These are phyloP conservation scores for Paraphaeosphaeria sporulosa DNA, from an alignment of 2,329 filamentous ascomycete species.

Conservation along the genomic window DNA sequence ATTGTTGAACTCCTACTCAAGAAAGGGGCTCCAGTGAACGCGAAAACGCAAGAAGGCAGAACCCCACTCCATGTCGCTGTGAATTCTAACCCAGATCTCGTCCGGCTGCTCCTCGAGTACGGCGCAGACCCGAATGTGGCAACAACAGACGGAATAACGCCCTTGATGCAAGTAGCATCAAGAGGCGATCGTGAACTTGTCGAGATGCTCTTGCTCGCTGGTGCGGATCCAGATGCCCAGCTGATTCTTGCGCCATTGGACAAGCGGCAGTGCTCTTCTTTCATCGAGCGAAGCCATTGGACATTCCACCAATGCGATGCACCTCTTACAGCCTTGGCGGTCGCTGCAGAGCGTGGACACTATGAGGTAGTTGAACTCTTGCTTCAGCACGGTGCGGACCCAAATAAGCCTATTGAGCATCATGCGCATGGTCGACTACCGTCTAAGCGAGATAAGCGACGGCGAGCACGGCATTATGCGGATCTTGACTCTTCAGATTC, in stretches of 20 bases:
- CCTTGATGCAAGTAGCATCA: neutral
- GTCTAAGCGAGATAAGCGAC: conserved; percentile 4
- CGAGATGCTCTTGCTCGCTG: conserved; percentile 3
- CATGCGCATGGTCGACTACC: conserved; percentile 10
- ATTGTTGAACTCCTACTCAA: conserved; percentile 1
- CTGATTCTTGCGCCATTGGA: neutral
- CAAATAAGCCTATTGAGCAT: conserved; percentile 1
- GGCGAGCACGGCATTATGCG: neutral
- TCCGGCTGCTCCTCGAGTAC: neutral
- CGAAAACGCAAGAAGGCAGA: neutral
- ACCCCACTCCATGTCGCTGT: neutral
- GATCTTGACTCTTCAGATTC: conserved; percentile 5
- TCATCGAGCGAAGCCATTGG: neutral
- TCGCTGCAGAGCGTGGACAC: conserved; percentile 7
- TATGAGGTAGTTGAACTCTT: conserved; percentile 5
- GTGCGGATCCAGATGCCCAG: conserved; percentile 7
- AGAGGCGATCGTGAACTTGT: neutral
- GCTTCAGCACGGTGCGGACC: conserved; percentile 8
- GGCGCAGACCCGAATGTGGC: conserved; percentile 10
- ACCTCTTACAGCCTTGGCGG: conserved; percentile 1
- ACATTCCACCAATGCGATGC: conserved; percentile 6
- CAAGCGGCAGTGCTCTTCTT: conserved; percentile 1
- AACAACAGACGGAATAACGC: neutral
- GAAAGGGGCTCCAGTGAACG: conserved; percentile 3
- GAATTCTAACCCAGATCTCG: neutral